phyloP scores from a whole-genome alignment of 139 green algal genomes.

The Chlorella ohadii region DNA sequence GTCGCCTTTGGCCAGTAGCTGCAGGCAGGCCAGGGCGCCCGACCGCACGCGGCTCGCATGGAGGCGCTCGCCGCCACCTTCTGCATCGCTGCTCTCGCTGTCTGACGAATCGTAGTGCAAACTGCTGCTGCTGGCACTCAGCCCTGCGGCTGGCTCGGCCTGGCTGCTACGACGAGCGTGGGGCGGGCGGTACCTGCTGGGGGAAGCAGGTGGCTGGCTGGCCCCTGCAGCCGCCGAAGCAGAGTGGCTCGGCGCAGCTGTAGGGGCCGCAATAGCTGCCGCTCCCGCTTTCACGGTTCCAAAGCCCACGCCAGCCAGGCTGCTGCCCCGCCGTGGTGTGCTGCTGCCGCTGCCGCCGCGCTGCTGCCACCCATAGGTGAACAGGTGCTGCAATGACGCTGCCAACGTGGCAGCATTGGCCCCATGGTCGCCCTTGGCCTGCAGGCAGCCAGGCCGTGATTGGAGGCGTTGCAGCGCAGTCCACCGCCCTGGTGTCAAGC shows the following conservation, averaged over 20 bases:
- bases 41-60: slow-evolving; percentile 50
- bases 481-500: too few species aligned
- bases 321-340: not conserved
- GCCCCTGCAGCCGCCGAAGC: too few species aligned
- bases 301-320: not conserved
- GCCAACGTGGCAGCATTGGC: slow-evolving; percentile 4
- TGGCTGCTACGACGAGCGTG: not conserved
- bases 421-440: slow-evolving; percentile 37
- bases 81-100: slow-evolving; percentile 51
- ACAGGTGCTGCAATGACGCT: slow-evolving; percentile 16
- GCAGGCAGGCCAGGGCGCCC: slow-evolving; percentile 55
- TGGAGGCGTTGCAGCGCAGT: too few species aligned
- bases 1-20: slow-evolving; percentile 66
- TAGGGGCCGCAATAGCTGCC: not conserved
- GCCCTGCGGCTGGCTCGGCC: not conserved
- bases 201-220: not conserved
- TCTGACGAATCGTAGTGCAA: not conserved
- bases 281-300: not conserved
- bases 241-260: not conserved
- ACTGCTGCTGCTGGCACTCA: not conserved
- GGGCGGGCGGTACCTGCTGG: slow-evolving; percentile 6
- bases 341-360: not conserved
- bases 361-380: slow-evolving; percentile 32
- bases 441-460: not conserved
- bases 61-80: not conserved